Base-by-base conservation (phyloP, 371 early-diverging fungal species). In the Mucor saturninus region DNA sequence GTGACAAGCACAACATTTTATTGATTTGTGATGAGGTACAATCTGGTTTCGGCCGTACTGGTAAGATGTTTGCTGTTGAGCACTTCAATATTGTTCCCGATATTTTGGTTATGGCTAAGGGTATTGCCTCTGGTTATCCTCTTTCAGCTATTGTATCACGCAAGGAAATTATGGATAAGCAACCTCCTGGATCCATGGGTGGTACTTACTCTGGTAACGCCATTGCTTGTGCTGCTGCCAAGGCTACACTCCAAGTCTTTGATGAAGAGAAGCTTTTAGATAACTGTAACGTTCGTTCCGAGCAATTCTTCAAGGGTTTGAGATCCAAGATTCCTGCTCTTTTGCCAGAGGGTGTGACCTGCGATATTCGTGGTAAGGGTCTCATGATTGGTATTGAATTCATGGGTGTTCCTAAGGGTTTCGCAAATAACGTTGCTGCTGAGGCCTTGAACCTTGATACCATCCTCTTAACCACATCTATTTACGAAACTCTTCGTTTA, bases 381-480 rank as follows among this genome's bases (percentile, higher is more conserved):
- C 60, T 86, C n/a, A 84, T 86, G 83, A 79, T 85, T 68, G 86
- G 86, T 59, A 67, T 86, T 43, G 85, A 84, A 55, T 86, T 84
- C 58, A 57, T 75, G 67, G 71, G 74, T 35, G 80, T 68, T 13
- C 80, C 79, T 14, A 46, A 61, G 52, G 81, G 79, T 32, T 77
- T 79, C 59, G 81, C 77, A 14, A 57, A 37, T 51, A 56, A 64
- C 40, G 64, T 84, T 39, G 71, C 77, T 9, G 21, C 58, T 38
- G 80, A 82, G 39, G 76, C 76, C n/a, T 60, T 75, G 10, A 77
- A 82, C 31, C 62, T 64, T 38, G 80, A 86, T 64, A 78, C 81
- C 35, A 56, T 86, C 13, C 8, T 86, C 28, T 73, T 86, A 64
- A 83, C 79, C 13, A 83, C 83, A n/a, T 80, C 84, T 39, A 77